Evolutionary conservation across 176 grass and related monocot genomes (phyloP).

Genomic region (Guadua angustifolia): DNA sequence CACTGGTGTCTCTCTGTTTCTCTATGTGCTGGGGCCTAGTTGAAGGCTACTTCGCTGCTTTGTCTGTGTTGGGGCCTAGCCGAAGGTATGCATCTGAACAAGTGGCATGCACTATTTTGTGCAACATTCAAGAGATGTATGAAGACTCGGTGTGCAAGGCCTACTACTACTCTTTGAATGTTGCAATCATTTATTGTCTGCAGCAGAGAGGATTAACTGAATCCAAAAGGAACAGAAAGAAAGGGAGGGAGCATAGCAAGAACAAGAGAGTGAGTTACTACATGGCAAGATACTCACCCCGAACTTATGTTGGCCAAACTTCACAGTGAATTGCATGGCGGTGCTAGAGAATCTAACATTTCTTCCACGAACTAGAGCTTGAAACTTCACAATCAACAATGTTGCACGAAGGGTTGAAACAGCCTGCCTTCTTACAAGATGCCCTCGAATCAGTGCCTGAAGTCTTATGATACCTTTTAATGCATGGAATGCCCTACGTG

Average conservation of each 20-base stretch:
- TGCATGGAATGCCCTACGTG: constrained; percentile 80
- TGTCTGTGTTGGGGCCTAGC: background rate
- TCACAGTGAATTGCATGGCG: constrained; percentile 34
- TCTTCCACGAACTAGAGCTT: constrained; percentile 79
- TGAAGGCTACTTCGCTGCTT: background rate
- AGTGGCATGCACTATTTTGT: background rate
- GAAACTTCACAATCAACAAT: constrained; percentile 73
- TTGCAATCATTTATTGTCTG: background rate
- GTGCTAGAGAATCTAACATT: constrained; percentile 54
- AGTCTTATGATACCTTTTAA: constrained; percentile 96
- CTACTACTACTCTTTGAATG: background rate
- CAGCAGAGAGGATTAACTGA: background rate
- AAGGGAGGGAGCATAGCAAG: background rate
- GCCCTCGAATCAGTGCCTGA: constrained; percentile 86
- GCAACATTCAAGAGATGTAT: background rate
- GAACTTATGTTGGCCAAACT: constrained; percentile 44
- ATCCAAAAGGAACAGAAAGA: background rate
- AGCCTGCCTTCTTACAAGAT: constrained; percentile 94
- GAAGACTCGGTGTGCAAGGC: background rate
- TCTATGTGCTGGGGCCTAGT: constrained; percentile 15
- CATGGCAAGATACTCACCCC: constrained; percentile 42
- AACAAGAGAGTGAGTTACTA: background rate
- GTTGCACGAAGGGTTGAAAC: constrained; percentile 70
- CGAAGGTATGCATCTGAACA: background rate
- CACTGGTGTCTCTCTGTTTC: background rate